Evolutionary conservation across 2,329 filamentous ascomycete species (phyloP).

Genomic region (Fusarium transvaalense): DNA sequence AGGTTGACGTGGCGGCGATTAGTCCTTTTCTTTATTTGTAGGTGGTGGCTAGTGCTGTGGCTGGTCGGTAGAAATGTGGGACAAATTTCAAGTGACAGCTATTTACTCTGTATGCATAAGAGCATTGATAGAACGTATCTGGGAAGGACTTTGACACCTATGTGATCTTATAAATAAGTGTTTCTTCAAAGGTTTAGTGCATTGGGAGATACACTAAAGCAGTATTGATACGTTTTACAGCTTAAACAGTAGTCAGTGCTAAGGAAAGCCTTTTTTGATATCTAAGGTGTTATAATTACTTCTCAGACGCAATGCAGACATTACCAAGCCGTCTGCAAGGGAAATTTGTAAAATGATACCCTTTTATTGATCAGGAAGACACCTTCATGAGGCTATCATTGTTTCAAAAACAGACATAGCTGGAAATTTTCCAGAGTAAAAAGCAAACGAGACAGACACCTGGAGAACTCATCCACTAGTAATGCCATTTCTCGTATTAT

Average conservation of each 20-base stretch:
- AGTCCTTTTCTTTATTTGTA: conserved; percentile 26
- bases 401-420: neutral
- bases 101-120: neutral
- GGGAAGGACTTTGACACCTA: neutral
- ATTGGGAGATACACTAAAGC: too few relatives aligned
- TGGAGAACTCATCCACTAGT: conserved; percentile 21
- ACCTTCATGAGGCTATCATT: neutral
- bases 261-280: neutral
- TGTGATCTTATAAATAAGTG: neutral
- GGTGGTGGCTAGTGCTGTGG: conserved; percentile 44
- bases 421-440: neutral
- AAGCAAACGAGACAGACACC: neutral
- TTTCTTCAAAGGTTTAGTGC: neutral
- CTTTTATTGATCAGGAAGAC: neutral
- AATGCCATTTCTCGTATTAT: conserved; percentile 40
- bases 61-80: conserved; percentile 19
- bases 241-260: too few relatives aligned
- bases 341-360: neutral
- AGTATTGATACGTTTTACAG: too few relatives aligned
- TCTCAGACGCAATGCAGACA: neutral
- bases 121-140: neutral
- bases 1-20: conserved; percentile 43
- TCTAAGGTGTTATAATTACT: neutral
- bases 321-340: neutral
- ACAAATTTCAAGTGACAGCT: neutral